Evolutionary conservation across 1,284 basidiomycete species (phyloP).

Genomic region (Coniferiporia sulphurascens): DNA sequence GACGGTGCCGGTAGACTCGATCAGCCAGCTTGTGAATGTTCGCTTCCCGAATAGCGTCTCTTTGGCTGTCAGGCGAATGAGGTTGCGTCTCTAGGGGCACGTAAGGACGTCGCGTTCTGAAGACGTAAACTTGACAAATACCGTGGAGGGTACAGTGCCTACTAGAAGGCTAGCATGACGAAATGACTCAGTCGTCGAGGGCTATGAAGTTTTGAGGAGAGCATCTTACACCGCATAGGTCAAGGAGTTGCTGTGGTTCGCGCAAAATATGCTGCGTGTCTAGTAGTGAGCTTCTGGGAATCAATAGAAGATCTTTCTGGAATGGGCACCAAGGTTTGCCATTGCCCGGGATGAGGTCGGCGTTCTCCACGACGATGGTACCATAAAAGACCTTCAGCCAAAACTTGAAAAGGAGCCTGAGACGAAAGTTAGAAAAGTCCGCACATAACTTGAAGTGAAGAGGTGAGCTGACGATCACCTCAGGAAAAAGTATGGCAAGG

Average conservation of each 20-base stretch:
- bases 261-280: constrained; percentile 53
- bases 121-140: background rate
- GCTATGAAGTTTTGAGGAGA: background rate
- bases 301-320: constrained; percentile 2
- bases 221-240: constrained; percentile 74
- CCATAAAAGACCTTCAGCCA: constrained; percentile 87
- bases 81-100: constrained; percentile 50
- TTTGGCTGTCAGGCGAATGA: constrained; percentile 80
- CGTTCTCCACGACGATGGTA: constrained; percentile 80
- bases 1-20: constrained; percentile 79
- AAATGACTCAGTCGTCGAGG: constrained; percentile 3
- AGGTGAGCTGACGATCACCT: constrained; percentile 35
- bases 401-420: constrained; percentile 65
- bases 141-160: constrained; percentile 63
- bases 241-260: constrained; percentile 81
- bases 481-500: constrained; percentile 65
- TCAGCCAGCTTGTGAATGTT: constrained; percentile 85
- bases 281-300: constrained; percentile 22
- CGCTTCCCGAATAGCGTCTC: constrained; percentile 75
- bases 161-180: constrained; percentile 50
- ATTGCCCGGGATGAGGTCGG: constrained; percentile 59
- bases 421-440: background rate
- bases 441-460: background rate
- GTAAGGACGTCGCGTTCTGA: background rate
- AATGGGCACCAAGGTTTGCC: constrained; percentile 65